Percentiles rank a stretch among this genome's conserved stretches.
Evolutionary conservation across 1,284 basidiomycete genomes (phyloP).

Genomic region (Sphaerobolus stellatus): DNA sequence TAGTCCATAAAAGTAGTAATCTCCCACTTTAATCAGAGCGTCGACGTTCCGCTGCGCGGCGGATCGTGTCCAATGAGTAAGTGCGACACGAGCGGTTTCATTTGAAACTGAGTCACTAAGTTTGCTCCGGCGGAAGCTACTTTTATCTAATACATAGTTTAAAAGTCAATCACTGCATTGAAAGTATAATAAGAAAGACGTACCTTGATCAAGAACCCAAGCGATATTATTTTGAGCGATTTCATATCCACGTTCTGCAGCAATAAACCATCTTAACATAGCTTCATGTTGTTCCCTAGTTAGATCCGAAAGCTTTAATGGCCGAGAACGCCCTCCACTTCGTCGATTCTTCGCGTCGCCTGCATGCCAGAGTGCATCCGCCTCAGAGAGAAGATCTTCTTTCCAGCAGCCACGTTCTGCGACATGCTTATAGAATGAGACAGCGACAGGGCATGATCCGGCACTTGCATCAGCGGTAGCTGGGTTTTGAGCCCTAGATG

Average conservation of each 20-base stretch:
- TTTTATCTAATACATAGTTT: conserved; percentile 55
- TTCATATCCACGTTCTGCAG: conserved; percentile 91
- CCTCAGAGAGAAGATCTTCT: conserved; percentile 80
- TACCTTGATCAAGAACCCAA: conserved; percentile 88
- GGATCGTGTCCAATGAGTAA: conserved; percentile 93
- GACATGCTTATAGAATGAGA: conserved; percentile 88
- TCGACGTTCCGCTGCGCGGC: conserved; percentile 94
- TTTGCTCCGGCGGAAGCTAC: conserved; percentile 64
- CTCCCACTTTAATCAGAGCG: conserved; percentile 93
- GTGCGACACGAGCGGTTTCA: conserved; percentile 75
- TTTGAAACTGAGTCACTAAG: conserved; percentile 73
- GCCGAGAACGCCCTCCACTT: conserved; percentile 14
- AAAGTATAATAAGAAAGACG: conserved; percentile 18
- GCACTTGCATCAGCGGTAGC: conserved; percentile 50
- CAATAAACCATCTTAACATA: conserved; percentile 92
- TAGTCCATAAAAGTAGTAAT: conserved; percentile 91
- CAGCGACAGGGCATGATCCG: conserved; percentile 79
- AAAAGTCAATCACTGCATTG: conserved; percentile 4
- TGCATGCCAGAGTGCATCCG: conserved; percentile 76
- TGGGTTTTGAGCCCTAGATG: conserved; percentile 49
- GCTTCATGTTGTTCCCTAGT: conserved; percentile 63
- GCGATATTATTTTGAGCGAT: conserved; percentile 96
- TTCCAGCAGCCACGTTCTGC: conserved; percentile 88
- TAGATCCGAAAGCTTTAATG: neutral
- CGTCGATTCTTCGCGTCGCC: conserved; percentile 50